These are phyloP conservation scores for Euphorbia pulcherrima DNA, from an alignment of 345 rosid genomes.

Conservation along the genomic window DNA sequence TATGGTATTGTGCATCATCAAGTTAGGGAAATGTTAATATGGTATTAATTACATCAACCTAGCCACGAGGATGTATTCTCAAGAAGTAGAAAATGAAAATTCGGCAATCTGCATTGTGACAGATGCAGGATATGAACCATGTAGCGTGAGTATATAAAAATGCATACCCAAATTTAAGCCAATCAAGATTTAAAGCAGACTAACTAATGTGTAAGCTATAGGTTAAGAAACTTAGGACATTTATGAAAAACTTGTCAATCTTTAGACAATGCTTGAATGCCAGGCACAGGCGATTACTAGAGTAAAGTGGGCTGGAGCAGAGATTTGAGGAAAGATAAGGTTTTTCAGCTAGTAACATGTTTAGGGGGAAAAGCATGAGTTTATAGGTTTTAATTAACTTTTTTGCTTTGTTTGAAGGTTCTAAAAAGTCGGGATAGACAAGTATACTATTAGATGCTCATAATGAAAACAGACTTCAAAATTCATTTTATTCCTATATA, in stretches of 20 bases:
- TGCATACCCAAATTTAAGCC: neutral
- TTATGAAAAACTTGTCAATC: neutral
- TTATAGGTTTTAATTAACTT: neutral
- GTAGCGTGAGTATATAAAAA: neutral
- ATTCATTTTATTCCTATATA: neutral
- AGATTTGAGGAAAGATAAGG: neutral
- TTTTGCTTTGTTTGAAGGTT: neutral
- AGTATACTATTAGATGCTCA: neutral
- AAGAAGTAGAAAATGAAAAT: neutral
- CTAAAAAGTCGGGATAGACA: too few relatives aligned
- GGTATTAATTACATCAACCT: neutral
- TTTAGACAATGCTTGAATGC: neutral
- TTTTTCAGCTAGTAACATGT: neutral
- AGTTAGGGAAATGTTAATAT: neutral
- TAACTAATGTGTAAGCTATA: neutral
- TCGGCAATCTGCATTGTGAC: neutral
- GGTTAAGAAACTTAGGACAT: neutral
- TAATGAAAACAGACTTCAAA: neutral
- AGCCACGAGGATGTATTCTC: neutral
- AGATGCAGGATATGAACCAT: neutral
- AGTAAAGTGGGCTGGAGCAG: neutral
- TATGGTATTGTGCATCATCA: neutral
- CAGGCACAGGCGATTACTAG: neutral
- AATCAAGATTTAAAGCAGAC: neutral
- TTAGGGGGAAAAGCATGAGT: neutral